Evolutionary conservation across 176 grass and related monocot species (phyloP), one percentile per base, ranked within the genome.

Genomic region (Paspalum notatum): DNA sequence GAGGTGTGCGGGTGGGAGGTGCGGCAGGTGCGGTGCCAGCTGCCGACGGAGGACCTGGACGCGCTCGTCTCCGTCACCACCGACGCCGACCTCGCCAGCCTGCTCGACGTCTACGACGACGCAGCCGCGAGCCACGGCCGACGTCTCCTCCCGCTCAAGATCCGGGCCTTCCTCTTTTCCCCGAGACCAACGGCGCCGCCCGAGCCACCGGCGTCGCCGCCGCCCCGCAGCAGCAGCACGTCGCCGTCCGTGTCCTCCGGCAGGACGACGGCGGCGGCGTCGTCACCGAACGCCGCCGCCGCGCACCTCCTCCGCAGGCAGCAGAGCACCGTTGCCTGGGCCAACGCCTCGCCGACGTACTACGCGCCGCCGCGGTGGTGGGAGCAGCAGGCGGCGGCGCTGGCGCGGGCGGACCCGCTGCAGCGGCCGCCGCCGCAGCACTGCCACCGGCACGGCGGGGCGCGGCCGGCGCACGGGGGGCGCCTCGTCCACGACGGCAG

Each of bases 41-140:
- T 97, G 18, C 94, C 94, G 58, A 89, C 87, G 8, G 91, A 93
- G 86, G 94, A 97, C 69, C 84, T 97, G 26, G 94, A 97, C 60
- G 91, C 89, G 7, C 91, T 97, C 11, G 79, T 97, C 79, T 93
- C 94, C 3, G 87, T 97, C 7, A 93, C 89, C 4, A 80, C 84
- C 45, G 82, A 93, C 49, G 91, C 91, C 61, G 94, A 97, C 42
- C 74, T 97, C 15, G 66, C 79, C 46, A 88, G 90, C 80, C 77
- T 97, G 2, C 26, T 93, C 22, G 66, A 85, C 41, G 94, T 90
- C 75, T 97, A 97, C 70, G 82, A 93, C 21, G n/a, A n/a, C n/a
- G n/a, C n/a, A n/a, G 50, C 70, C 0, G 89, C 87, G 15, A 80
- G 75, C 59, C 72, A 80, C 6, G 88, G 87, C 27, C 74, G n/a